A percentile compares a stretch with the other conserved stretches of the same genome.
Conservation (phyloP, 2,329 filamentous ascomycete species). For the Paecilomyces sp. region DNA sequence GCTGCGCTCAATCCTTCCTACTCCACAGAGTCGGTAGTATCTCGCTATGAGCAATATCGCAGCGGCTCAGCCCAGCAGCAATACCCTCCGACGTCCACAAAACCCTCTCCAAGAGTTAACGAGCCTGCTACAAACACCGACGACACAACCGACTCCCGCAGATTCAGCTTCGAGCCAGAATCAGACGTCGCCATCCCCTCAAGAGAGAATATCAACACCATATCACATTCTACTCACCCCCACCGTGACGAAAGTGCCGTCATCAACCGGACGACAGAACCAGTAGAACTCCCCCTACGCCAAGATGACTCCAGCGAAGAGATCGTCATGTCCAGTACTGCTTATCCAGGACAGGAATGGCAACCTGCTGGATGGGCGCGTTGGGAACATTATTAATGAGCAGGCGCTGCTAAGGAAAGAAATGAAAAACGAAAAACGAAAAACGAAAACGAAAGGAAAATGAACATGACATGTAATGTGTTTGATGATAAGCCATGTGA, state of each 20-base stretch:
- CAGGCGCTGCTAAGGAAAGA: no score
- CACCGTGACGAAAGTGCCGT: constrained; percentile 15
- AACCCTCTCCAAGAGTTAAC: background rate
- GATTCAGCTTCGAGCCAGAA: background rate
- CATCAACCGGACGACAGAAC: constrained; percentile 16
- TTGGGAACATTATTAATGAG: constrained; percentile 8
- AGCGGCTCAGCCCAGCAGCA: background rate
- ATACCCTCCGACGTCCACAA: background rate
- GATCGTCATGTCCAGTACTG: constrained; percentile 41
- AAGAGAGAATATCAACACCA: background rate
- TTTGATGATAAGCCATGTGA: background rate
- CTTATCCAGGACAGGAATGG: constrained; percentile 44
- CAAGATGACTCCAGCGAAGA: constrained; percentile 37
- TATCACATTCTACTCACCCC: constrained; percentile 10
- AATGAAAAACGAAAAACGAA: no score
- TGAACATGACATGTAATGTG: background rate
- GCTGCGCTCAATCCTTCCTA: background rate
- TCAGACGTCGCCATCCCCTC: background rate
- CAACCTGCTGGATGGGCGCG: constrained; percentile 18
- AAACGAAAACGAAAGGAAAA: no score
- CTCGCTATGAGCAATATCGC: background rate
- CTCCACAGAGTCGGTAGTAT: background rate
- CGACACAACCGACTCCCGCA: constrained; percentile 3
- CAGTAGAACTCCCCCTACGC: constrained; percentile 27
- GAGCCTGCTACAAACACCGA: background rate